Base-by-base conservation (phyloP, 2,329 filamentous ascomycete species). In the Fragosphaeria purpurea region DNA sequence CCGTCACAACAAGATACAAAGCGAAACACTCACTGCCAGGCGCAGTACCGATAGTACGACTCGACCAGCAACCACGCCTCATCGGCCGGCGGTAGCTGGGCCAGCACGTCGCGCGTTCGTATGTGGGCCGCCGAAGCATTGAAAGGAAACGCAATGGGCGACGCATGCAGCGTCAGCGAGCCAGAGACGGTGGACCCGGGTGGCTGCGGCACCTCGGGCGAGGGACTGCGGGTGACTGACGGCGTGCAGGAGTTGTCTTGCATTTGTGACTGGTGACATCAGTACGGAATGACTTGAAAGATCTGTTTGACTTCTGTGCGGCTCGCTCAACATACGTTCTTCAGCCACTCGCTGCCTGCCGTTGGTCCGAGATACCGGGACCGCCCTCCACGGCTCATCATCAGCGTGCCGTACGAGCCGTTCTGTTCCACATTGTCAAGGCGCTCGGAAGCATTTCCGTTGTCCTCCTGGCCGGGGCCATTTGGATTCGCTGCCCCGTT, bases 1-100 rank as follows among this genome's bases (percentile, higher is more conserved):
- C 7, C 35, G 7, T 37, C 7, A 11, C 7, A 37, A 37, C 7
- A 7, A 7, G 7, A 11, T 7, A 11, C 35, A 38, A 7, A n/a
- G 22, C 11, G 9, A 12, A 7, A 13, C 30, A 48, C 46, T 37
- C 44, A 47, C 44, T 51, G 49, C 49, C 49, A 51, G 8, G 49
- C 49, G 33, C 49, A 51, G n/a, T 51, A 51, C 4, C 49, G 49
- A 22, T 51, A 51, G 22, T 51, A 51, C 8, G 49, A 51, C 44
- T 47, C 49, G 13, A 51, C 41, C 34, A 51, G 9, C 8, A 39
- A 31, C 49, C 49, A 51, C 3, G 49, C 44, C 41, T 51, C 49
- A 5, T 51, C 44, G 2, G 34, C 34, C 10, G 49, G 49, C 4
- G 49, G 49, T 6, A 51, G 49, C 11, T 35, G 35, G 7, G 49